Evolutionary conservation across 2,329 filamentous ascomycete species (phyloP).

Genomic region (Clarireedia homoeocarpa): DNA sequence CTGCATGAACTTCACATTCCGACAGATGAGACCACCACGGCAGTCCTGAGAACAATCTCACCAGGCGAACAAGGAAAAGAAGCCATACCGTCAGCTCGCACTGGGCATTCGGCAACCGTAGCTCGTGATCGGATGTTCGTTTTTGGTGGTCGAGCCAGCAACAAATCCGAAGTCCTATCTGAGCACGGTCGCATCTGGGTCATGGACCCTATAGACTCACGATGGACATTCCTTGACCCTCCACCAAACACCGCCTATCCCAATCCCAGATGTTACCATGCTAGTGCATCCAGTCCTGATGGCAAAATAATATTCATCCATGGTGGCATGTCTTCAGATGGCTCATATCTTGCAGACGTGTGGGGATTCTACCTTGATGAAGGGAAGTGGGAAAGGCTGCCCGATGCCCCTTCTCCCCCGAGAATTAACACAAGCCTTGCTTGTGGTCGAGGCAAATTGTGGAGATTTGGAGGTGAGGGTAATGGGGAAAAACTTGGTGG

Average conservation of each 20-base stretch:
- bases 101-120: neutral
- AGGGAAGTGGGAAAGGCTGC: conserved; percentile 1
- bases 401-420: neutral
- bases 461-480: neutral
- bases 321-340: neutral
- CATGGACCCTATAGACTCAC: neutral
- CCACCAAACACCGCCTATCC: conserved; percentile 1
- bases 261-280: neutral
- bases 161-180: neutral
- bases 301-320: neutral
- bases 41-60: neutral
- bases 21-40: neutral
- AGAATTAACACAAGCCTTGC: neutral
- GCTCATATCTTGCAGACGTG: neutral
- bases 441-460: neutral
- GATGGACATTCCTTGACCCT: neutral
- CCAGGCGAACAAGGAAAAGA: neutral
- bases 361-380: conserved; percentile 5
- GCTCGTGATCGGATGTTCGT: neutral
- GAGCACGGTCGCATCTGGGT: conserved; percentile 5
- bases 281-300: neutral
- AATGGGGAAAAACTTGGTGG: neutral
- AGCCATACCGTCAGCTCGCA: neutral
- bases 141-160: neutral
- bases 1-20: conserved; percentile 2